Evolutionary conservation across 176 grass and related monocot genomes (phyloP), one percentile per base, ranked within the genome.

Genomic region (Eleusine indica): DNA sequence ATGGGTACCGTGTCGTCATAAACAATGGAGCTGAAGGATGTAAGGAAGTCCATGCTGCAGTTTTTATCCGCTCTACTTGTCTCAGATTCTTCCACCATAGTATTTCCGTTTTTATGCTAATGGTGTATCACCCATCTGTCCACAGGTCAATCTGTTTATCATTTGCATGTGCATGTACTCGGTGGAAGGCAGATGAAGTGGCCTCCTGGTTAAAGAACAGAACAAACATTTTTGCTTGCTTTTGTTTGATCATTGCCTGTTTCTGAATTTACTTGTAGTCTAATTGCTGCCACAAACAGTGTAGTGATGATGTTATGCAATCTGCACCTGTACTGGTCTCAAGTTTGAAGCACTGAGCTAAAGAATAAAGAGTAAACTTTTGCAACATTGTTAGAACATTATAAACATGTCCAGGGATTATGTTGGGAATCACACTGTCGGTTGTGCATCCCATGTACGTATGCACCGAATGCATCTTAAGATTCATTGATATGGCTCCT

Each of bases 161-260:
- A 98, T 80, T 84, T 98, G 53, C 95, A 98, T 52, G 56, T 98
- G 76, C 92, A 95, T 83, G 68, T 98, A 51, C 86, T 98, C 0
- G 95, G 95, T 70, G 95, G 95, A 83, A 90, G 95, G 79, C 92
- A 94, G 73, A 89, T 98, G 92, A 90, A 82, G 54, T 98, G 95
- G 95, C 95, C 95, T 21, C 64, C 95, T 78, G 95, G 95, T 70
- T 98, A 81, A 85, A 21, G 85, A 43, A 47, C 11, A 1, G 11
- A 77, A 16, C 14, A 21, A 52, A 53, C 58, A 29, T 29, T 4
- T 47, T 37, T 40, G 47, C 25, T 15, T 81, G 54, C 41, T 54
- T 80, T 1, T 81, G 17, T 70, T 11, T 54, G n/a, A 28, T 15
- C 15, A 2, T 18, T 42, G 29, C 32, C 7, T 74, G 11, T 44